Percentiles rank a stretch among this genome's conserved stretches.
Conservation (phyloP, 2,329 filamentous ascomycete species). For the Hypoxylon sp. region DNA sequence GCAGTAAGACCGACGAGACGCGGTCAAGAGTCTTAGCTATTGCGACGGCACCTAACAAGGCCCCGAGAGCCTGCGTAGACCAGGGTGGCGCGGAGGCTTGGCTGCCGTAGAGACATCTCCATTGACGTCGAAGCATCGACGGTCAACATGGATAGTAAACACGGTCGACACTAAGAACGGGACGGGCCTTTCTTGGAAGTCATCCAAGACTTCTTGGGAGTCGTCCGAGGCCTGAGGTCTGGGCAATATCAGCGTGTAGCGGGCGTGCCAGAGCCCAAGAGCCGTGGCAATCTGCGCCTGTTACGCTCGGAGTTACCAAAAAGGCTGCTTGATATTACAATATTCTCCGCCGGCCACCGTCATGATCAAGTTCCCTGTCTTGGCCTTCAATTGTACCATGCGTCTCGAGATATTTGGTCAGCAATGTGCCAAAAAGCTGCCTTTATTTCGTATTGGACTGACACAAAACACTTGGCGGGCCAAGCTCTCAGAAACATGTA, state of each 20-base stretch:
- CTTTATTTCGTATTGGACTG: conserved; percentile 34
- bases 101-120: conserved; percentile 1
- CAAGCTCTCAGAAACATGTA: conserved; percentile 23
- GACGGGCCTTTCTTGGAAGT: conserved; percentile 27
- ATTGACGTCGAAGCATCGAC: neutral
- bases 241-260: conserved; percentile 10
- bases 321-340: conserved; percentile 17
- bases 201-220: conserved; percentile 10
- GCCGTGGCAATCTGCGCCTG: conserved; percentile 18
- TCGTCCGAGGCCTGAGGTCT: conserved; percentile 2
- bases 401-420: conserved; percentile 20
- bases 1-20: conserved; percentile 5
- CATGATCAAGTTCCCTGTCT: conserved; percentile 24
- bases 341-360: conserved; percentile 28
- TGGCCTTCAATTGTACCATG: conserved; percentile 34
- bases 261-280: conserved; percentile 15
- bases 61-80: conserved; percentile 4
- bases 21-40: conserved; percentile 1
- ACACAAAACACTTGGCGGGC: conserved; percentile 34
- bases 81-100: neutral
- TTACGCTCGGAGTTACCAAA: conserved; percentile 32
- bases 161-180: conserved; percentile 17
- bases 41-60: neutral
- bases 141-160: neutral
- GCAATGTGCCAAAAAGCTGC: conserved; percentile 27